Base-by-base conservation (phyloP, 306 rosid species). In the Mimosa bimucronata region DNA sequence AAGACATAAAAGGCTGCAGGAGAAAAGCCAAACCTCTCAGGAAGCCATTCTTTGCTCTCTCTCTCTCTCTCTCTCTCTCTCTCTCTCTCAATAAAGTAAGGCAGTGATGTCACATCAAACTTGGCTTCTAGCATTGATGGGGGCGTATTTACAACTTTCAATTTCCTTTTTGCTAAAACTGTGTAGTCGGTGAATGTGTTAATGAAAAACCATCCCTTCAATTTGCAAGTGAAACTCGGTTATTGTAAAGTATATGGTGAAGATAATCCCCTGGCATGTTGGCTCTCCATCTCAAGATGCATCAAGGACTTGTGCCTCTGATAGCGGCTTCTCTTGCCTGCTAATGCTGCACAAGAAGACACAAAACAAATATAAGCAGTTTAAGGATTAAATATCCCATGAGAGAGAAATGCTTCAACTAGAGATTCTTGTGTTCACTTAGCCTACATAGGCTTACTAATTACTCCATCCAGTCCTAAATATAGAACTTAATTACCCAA, bases 221-320 rank as follows among this genome's bases (percentile, higher is more conserved):
- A 1, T 30, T 34, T 31, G 38, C 19, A 60, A 15, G 65, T 21
- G 37, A 13, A 26, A 26, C 4, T 40, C 10, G 23, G 71, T 75
- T 79, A 88, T 30, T 64, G 82, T 29, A 77, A 85, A 26, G 92
- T 76, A 34, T 71, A 77, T 53, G 93, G 90, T 64, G 97, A 83
- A 81, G 88, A 88, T 69, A 84, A 46, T 84, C 95, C 95, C 88
- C 87, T 95, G 55, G 98, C 97, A 82, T 95, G 98, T 83, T 91
- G 97, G 79, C 98, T 95, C 81, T 95, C 98, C 98, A 95, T 91
- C 87, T 92, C 98, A 58, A 95, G 97, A 85, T 78, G 87, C 97
- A 91, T 91, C 76, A 95, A 83, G 28, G 97, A 92, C 84, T 95
- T 92, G 79, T 95, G 98, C 79, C 98, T 90, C 64, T 90, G 92